phyloP scores from a whole-genome alignment of 441 rosid genomes.

The Eutrema salsugineum region DNA sequence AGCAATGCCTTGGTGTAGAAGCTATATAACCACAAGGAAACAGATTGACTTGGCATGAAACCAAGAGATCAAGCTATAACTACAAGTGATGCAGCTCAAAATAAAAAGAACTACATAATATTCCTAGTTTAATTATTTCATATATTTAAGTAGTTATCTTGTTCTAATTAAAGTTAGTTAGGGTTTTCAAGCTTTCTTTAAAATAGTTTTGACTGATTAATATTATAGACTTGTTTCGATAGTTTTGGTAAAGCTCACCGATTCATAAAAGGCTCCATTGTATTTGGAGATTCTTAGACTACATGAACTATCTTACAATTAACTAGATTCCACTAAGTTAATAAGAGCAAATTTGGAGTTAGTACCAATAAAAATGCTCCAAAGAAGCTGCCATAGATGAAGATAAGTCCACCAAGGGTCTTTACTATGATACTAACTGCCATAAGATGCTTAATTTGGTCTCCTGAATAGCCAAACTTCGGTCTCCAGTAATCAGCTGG shows the following conservation, averaged over 20 bases:
- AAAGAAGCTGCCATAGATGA: conserved; percentile 33
- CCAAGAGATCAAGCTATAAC: neutral
- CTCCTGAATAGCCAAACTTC: conserved; percentile 29
- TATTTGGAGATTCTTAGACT: neutral
- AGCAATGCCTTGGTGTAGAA: conserved; percentile 27
- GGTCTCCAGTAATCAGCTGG: conserved; percentile 24
- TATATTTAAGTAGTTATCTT: neutral
- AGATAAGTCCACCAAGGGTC: conserved; percentile 29
- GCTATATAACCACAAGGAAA: conserved; percentile 9
- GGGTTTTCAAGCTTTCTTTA: neutral
- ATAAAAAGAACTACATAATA: neutral
- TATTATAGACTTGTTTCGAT: neutral
- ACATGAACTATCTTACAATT: neutral
- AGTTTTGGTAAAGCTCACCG: neutral
- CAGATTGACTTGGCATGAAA: neutral
- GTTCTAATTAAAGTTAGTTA: neutral
- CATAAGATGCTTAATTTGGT: conserved; percentile 28
- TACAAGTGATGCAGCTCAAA: neutral
- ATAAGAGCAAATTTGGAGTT: neutral
- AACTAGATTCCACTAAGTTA: neutral
- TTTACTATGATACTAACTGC: conserved; percentile 22
- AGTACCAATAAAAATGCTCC: conserved; percentile 36
- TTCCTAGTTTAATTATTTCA: too few species aligned
- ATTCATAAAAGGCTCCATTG: too few species aligned
- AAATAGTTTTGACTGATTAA: neutral